Evolutionary conservation across 2,329 filamentous ascomycete species (phyloP), one percentile per base, ranked within the genome.

Genomic region (Neurospora sp.): DNA sequence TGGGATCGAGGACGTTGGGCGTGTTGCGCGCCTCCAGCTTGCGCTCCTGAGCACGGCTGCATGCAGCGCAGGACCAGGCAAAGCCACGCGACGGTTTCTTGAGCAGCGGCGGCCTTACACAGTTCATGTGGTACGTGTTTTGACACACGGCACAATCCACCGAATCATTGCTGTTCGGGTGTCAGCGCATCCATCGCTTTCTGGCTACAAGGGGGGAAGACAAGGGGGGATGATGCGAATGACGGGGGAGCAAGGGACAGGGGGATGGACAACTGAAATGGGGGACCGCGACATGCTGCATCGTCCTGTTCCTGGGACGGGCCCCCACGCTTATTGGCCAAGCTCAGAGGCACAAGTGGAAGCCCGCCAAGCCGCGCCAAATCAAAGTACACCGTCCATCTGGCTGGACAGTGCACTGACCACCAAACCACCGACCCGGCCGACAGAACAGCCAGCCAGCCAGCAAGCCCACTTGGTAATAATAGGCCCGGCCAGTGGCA

Each of bases 41-140:
- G 75, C 92, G 89, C 80, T 98, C 96, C 78, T 97, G 94, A n/a
- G 93, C 94, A 76, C 95, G 90, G 80, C 93, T 97, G 81, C 96
- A 99, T 71, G 95, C 91, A 69, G 92, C 96, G 80, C 96, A 99
- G 38, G 96, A 95, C 96, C 96, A 99, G 4, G 93, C 96, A 81
- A 99, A 99, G 46, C 96, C 96, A 80, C 96, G 91, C 66, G 95
- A 97, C 23, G 96, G 96, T 81, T 99, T 99, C 81, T 97, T 99
- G 68, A 93, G 86, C 72, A 99, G 81, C 43, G 94, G 93, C 52
- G 96, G 96, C 72, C 91, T 91, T 70, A 99, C 96, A 80, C 96
- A 99, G 77, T 94, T 92, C 95, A 99, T 98, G 83, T 99, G 96
- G 81, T 97, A 99, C 15, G 95, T 98, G 79, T 93, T 90, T 78